A percentile compares a stretch with the other conserved stretches of the same genome.
These are phyloP conservation scores for Entophlyctis luteolus DNA, from an alignment of 192 early-diverging fungal genomes.

Conservation along the genomic window DNA sequence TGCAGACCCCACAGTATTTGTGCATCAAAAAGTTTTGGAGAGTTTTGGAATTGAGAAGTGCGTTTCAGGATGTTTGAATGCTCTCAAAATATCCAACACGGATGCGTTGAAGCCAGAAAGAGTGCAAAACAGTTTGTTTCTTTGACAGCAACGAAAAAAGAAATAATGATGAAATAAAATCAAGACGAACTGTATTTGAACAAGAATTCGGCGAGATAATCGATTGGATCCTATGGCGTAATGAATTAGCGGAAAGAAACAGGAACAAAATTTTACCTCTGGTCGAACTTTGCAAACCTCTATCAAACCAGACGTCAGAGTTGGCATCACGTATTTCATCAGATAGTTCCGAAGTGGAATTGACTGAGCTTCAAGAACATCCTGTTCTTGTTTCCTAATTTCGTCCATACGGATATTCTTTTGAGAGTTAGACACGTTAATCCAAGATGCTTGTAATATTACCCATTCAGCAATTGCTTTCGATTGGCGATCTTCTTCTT, in stretches of 20 bases:
- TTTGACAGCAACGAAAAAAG: neutral
- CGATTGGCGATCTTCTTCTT: constrained; percentile 51
- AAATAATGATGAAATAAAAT: neutral
- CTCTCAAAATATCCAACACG: neutral
- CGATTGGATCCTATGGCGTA: constrained; percentile 46
- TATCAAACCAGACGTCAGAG: constrained; percentile 57
- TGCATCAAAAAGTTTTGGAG: constrained; percentile 1
- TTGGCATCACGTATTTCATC: constrained; percentile 63
- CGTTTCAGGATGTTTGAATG: neutral
- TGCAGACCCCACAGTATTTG: neutral
- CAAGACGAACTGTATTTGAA: constrained; percentile 37
- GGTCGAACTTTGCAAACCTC: constrained; percentile 61
- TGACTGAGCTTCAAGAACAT: constrained; percentile 59
- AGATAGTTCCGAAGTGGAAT: constrained; percentile 59
- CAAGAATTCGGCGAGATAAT: constrained; percentile 57
- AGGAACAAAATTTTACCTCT: constrained; percentile 35
- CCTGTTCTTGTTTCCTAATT: constrained; percentile 60
- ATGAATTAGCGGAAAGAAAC: neutral
- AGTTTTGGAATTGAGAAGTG: neutral
- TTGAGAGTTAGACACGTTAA: neutral
- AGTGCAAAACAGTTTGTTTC: neutral
- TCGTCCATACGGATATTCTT: constrained; percentile 54
- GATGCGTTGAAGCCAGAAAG: neutral
- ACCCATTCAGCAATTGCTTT: constrained; percentile 61
- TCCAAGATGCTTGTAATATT: neutral